Evolutionary conservation across 106 monocot species (phyloP).

Genomic region (Dendrobium chrysotoxum): DNA sequence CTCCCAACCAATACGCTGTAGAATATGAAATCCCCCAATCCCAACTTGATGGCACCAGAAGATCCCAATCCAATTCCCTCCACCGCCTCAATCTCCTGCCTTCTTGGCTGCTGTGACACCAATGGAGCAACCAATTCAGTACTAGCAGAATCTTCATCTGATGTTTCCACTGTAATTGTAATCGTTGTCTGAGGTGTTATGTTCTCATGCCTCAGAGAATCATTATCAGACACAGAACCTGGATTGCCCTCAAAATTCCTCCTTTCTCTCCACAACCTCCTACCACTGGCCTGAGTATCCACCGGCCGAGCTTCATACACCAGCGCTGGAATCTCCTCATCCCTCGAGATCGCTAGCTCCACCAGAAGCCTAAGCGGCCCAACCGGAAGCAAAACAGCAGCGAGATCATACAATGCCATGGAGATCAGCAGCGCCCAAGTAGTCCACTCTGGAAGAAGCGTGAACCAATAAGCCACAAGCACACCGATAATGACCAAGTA

Average conservation of each 20-base stretch:
- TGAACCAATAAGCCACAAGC: constrained; percentile 85
- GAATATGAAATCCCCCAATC: constrained; percentile 96
- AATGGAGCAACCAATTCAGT: constrained; percentile 31
- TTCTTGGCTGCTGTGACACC: constrained; percentile 13
- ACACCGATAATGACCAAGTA: constrained; percentile 77
- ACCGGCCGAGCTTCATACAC: constrained; percentile 93
- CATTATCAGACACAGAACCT: constrained; percentile 1
- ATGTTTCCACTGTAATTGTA: constrained; percentile 12
- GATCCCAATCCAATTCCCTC: constrained; percentile 71
- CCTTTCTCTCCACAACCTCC: constrained; percentile 39
- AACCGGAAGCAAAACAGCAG: constrained; percentile 75
- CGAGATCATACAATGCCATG: constrained; percentile 82
- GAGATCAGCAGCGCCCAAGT: constrained; percentile 77
- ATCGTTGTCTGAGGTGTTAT: constrained; percentile 18
- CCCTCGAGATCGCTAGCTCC: constrained; percentile 76
- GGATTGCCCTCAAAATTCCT: constrained; percentile 8
- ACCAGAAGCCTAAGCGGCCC: constrained; percentile 87
- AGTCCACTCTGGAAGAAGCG: constrained; percentile 91
- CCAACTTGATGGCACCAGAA: constrained; percentile 85
- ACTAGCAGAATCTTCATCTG: not conserved
- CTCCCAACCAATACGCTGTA: constrained; percentile 93
- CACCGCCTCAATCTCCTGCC: constrained; percentile 14
- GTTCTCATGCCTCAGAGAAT: not conserved
- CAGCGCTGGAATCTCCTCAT: constrained; percentile 90
- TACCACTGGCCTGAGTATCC: not conserved